phyloP scores from a whole-genome alignment of 768 basidiomycete species.

The Wakefieldia striispora region DNA sequence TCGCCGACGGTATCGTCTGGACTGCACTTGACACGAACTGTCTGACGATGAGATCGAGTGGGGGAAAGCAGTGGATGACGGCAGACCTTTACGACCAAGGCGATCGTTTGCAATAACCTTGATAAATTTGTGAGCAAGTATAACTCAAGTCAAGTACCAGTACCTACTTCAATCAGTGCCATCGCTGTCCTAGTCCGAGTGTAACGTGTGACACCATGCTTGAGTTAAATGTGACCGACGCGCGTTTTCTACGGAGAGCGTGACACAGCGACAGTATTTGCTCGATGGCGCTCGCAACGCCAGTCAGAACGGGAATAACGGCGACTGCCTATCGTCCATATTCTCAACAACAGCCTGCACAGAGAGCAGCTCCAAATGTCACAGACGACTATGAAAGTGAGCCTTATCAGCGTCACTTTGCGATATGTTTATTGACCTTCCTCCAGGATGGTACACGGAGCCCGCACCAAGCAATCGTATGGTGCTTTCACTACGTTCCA shows the following conservation, averaged over 20 bases:
- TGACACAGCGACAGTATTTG: slow-evolving; percentile 7
- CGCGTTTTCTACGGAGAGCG: too few species aligned
- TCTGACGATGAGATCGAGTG: slow-evolving; percentile 7
- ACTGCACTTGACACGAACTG: slow-evolving; percentile 94
- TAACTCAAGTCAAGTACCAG: background rate
- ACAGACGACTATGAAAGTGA: slow-evolving; percentile 79
- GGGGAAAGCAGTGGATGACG: background rate
- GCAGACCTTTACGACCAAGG: slow-evolving; percentile 85
- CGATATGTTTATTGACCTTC: slow-evolving; percentile 8
- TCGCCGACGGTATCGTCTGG: slow-evolving; percentile 96
- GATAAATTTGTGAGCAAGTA: slow-evolving; percentile 7
- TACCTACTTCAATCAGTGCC: slow-evolving; percentile 54
- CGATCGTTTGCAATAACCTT: slow-evolving; percentile 96
- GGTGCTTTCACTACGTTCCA: slow-evolving; percentile 85
- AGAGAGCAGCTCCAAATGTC: slow-evolving; percentile 40
- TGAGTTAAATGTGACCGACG: slow-evolving; percentile 18
- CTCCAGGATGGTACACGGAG: slow-evolving; percentile 84
- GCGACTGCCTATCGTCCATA: slow-evolving; percentile 27
- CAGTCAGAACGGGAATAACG: slow-evolving; percentile 25
- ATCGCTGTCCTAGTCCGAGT: slow-evolving; percentile 27
- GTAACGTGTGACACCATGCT: slow-evolving; percentile 4
- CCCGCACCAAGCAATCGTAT: slow-evolving; percentile 78
- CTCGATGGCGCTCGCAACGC: slow-evolving; percentile 30
- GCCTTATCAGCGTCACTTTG: slow-evolving; percentile 15
- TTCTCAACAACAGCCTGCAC: slow-evolving; percentile 17